Evolutionary conservation across 2,329 filamentous ascomycete genomes (phyloP).

Genomic region (Delphinella strobiligena): DNA sequence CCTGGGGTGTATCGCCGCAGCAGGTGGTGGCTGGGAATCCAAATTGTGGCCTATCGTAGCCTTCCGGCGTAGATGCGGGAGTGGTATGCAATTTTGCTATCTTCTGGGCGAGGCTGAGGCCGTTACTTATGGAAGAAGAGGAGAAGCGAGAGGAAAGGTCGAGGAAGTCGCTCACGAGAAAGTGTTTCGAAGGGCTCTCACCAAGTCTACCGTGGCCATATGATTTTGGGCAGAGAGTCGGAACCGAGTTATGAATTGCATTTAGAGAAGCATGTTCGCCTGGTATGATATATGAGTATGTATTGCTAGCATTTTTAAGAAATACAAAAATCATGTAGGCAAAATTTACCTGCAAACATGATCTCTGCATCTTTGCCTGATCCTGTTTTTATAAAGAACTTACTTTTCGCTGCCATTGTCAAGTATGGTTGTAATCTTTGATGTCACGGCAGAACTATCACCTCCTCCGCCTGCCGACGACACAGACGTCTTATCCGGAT

Average conservation of each 20-base stretch:
- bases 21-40: constrained; percentile 79
- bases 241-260: constrained; percentile 60
- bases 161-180: constrained; percentile 67
- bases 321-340: too few relatives aligned
- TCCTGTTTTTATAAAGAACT: constrained; percentile 64
- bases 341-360: constrained; percentile 51
- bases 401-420: constrained; percentile 37
- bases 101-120: constrained; percentile 67
- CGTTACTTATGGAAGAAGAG: constrained; percentile 13
- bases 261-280: constrained; percentile 78
- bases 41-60: constrained; percentile 51
- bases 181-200: constrained; percentile 35
- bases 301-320: too few relatives aligned
- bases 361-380: constrained; percentile 44
- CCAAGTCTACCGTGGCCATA: constrained; percentile 56
- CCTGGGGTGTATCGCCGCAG: constrained; percentile 73
- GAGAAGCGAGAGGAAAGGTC: constrained; percentile 40
- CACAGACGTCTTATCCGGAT: constrained; percentile 43
- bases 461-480: constrained; percentile 53
- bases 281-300: constrained; percentile 21
- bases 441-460: constrained; percentile 52
- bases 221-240: constrained; percentile 63
- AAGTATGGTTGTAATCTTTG: constrained; percentile 40
- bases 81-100: constrained; percentile 69
- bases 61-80: constrained; percentile 53